phyloP scores from a whole-genome alignment of 2,329 filamentous ascomycete species.

The Penicillium sp. region DNA sequence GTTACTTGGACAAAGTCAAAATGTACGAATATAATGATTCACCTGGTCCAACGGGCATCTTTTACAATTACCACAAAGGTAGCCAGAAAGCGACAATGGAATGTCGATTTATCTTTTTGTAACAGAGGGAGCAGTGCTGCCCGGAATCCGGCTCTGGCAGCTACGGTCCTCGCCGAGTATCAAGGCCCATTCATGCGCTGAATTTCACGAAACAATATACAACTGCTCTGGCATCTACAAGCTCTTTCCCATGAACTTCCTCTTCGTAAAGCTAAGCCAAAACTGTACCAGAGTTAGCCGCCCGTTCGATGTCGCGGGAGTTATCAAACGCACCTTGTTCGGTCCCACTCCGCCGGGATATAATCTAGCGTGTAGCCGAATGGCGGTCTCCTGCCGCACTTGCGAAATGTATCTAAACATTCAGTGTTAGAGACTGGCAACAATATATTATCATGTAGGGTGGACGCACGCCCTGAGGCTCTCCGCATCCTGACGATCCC shows the following conservation, averaged over 20 bases:
- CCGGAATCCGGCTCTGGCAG: slow-evolving; percentile 10
- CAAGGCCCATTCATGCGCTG: slow-evolving; percentile 23
- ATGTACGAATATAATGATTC: slow-evolving; percentile 20
- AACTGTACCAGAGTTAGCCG: slow-evolving; percentile 58
- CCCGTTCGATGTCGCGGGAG: not conserved
- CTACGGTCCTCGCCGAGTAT: slow-evolving; percentile 7
- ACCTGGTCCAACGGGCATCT: not conserved
- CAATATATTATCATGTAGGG: not conserved
- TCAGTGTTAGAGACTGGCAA: not conserved
- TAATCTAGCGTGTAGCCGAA: slow-evolving; percentile 74
- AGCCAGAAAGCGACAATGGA: not conserved
- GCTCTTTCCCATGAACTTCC: slow-evolving; percentile 98
- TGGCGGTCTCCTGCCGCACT: slow-evolving; percentile 85
- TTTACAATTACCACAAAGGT: not conserved
- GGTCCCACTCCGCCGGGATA: slow-evolving; percentile 70
- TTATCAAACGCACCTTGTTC: slow-evolving; percentile 50
- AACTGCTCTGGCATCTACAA: slow-evolving; percentile 48
- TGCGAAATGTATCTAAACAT: slow-evolving; percentile 60
- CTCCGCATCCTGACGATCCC: slow-evolving; percentile 84
- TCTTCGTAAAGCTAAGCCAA: slow-evolving; percentile 98
- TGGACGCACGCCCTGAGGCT: slow-evolving; percentile 69
- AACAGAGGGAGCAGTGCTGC: slow-evolving; percentile 4
- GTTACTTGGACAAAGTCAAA: slow-evolving; percentile 4
- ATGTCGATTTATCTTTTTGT: not conserved
- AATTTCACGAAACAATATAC: slow-evolving; percentile 26